Evolutionary conservation across 202 grass and related monocot genomes (phyloP), one percentile per base, ranked within the genome.

Genomic region (Cymbopogon flexuosus): DNA sequence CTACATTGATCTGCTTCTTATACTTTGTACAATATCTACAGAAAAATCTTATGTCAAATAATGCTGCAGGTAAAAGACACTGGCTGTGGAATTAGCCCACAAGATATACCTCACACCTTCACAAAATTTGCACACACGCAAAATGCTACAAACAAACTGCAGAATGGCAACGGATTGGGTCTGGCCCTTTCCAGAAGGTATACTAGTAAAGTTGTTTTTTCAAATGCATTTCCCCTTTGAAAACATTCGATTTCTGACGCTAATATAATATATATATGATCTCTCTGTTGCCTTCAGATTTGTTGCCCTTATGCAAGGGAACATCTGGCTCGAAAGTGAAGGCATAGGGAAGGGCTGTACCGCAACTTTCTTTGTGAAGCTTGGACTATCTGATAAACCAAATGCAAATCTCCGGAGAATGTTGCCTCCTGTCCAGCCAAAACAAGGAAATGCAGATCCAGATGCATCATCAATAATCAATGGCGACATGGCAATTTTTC

Each of bases 111-210:
- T 13, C 84, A 89, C 35, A 15, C 68, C 68, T 94, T 97, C 68
- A 87, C 80, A 18, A 97, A 87, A 88, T 92, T 87, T 82, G 79
- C 85, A 31, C 80, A 75, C 14, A 29, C 70, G 0, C 77, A 87
- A 58, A 82, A 82, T 43, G 47, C 46, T 23, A 66, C 27, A 58
- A 59, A n/a, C 30, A 81, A 81, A 77, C 22, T 33, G 66, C 16
- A 72, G 0, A 41, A 24, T 10, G 78, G 94, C 52, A 88, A 76
- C 8, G 91, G 91, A 46, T 71, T 97, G 56, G 94, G 94, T 21
- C 80, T 97, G 76, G 94, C 91, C 30, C 90, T 97, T 77, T 97
- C 77, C 58, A 97, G 83, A 81, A 97, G 94, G 94, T 94, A 97
- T 61, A 21, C 5, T 6, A 76, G 57, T 19, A 73, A 84, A 82